Percentiles rank a stretch among this genome's conserved stretches.
Evolutionary conservation across 169 alveolate genomes (phyloP).

Genomic region (Eimeria acervulina): DNA sequence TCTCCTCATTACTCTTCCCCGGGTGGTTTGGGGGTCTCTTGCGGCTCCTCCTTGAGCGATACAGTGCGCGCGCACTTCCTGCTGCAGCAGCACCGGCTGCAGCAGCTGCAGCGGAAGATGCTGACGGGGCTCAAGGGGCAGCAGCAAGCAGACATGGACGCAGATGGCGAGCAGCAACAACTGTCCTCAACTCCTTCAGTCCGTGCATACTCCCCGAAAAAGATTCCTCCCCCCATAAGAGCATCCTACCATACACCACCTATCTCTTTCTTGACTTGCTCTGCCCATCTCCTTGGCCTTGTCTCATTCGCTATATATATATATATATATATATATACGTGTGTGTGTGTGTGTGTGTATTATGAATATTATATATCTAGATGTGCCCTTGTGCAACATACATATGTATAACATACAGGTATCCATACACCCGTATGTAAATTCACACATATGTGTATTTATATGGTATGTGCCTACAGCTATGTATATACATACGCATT

Average conservation of each 20-base stretch:
- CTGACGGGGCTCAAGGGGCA: constrained; percentile 33
- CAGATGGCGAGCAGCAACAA: constrained; percentile 11
- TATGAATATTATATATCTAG: too few relatives aligned
- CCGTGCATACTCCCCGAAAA: background rate
- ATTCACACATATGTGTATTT: background rate
- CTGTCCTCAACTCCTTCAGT: background rate
- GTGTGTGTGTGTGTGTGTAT: too few relatives aligned
- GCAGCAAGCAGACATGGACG: constrained; percentile 19
- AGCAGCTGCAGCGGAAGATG: constrained; percentile 57
- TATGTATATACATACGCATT: background rate
- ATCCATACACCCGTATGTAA: too few relatives aligned
- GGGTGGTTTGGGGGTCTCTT: background rate
- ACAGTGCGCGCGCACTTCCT: constrained; percentile 14
- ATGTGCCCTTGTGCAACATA: too few relatives aligned
- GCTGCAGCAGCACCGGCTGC: constrained; percentile 72
- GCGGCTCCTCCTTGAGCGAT: constrained; percentile 11
- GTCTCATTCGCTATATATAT: background rate
- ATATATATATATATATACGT: background rate
- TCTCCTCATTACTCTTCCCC: background rate
- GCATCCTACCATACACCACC: background rate
- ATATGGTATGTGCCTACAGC: background rate
- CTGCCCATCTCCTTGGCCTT: background rate
- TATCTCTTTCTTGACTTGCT: background rate
- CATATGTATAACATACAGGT: too few relatives aligned
- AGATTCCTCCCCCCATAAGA: background rate